These are phyloP conservation scores for Cryptosporidium baileyi DNA, from an alignment of 169 alveolate genomes.

Conservation along the genomic window DNA sequence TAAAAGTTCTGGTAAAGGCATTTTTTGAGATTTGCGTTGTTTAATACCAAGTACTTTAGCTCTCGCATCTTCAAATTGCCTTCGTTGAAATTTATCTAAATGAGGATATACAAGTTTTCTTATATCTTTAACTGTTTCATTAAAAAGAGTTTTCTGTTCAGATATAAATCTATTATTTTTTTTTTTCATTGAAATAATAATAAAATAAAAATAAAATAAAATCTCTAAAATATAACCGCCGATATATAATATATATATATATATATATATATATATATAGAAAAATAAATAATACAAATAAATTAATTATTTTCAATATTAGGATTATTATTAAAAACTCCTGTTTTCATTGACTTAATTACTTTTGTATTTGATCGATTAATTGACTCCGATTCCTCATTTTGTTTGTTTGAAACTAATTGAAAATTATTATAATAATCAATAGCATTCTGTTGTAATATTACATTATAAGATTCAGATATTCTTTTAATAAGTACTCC, in stretches of 20 bases:
- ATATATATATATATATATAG: too few relatives aligned
- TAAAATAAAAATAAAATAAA: not conserved
- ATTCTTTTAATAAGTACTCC: conserved; percentile 79
- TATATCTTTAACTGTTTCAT: conserved; percentile 56
- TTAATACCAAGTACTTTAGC: conserved; percentile 58
- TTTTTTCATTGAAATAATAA: not conserved
- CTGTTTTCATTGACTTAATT: conserved; percentile 26
- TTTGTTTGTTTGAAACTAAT: conserved; percentile 43
- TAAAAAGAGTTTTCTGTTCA: not conserved
- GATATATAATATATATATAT: too few relatives aligned
- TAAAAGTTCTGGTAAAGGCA: conserved; percentile 61
- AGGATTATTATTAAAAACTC: not conserved
- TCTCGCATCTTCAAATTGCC: conserved; percentile 36
- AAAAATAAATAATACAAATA: too few relatives aligned
- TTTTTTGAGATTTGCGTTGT: conserved; percentile 44
- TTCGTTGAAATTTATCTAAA: conserved; percentile 61
- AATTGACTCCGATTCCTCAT: not conserved
- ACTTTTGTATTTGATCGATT: conserved; percentile 14
- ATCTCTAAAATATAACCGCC: not conserved
- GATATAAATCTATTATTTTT: not conserved
- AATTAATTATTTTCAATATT: not conserved
- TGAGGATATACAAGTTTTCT: conserved; percentile 68
- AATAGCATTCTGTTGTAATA: conserved; percentile 68
- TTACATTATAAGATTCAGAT: conserved; percentile 74
- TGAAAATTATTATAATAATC: conserved; percentile 72